Base-by-base conservation (phyloP, 495 filamentous ascomycete genomes). In the Evernia prunastri region DNA sequence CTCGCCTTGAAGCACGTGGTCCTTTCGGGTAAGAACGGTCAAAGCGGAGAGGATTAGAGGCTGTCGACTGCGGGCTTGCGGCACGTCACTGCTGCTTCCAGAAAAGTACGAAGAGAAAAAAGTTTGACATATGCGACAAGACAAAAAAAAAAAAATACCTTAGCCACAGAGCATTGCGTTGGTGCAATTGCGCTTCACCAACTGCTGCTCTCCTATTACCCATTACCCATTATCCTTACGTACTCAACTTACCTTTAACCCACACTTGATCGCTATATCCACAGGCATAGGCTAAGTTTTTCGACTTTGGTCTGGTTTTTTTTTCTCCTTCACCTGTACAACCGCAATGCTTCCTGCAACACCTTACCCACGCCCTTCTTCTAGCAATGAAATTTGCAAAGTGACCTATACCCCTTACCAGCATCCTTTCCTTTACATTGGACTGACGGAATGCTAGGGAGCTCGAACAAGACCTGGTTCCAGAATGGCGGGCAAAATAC, bases 401-500 rank as follows among this genome's bases (percentile, higher is more conserved):
- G 81, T 83, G 45, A 70, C 80, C 78, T 59, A 45, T 29, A 40
- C 51, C 43, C 56, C n/a, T 40, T 31, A 18, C 7, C 27, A 7
- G 47, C 42, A 45, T 13, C 36, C 18, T 60, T 27, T n/a, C 15
- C 15, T 25, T n/a, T 31, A 62, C 65, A 66, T 60, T 68, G 42
- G 65, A 71, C 69, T 69, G 60, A 73, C 64, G 42, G 47, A 54
- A 54, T 56, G 37, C 61, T 62, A 87, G 85, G 75, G 90, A 95
- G 78, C 80, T 96, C 62, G 91, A 96, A 59, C 84, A 87, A 72
- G 88, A 94, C 63, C 83, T 89, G 33, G 90, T 96, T 66, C 90
- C 92, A 78, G 92, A 96, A 82, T 96, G 92, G 92, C 84, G 88
- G 68, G 85, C 83, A 67, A 95, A 96, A 74, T 96, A 96, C 75